phyloP scores from a whole-genome alignment of 768 basidiomycete species.

The Auricularia heimuer region DNA sequence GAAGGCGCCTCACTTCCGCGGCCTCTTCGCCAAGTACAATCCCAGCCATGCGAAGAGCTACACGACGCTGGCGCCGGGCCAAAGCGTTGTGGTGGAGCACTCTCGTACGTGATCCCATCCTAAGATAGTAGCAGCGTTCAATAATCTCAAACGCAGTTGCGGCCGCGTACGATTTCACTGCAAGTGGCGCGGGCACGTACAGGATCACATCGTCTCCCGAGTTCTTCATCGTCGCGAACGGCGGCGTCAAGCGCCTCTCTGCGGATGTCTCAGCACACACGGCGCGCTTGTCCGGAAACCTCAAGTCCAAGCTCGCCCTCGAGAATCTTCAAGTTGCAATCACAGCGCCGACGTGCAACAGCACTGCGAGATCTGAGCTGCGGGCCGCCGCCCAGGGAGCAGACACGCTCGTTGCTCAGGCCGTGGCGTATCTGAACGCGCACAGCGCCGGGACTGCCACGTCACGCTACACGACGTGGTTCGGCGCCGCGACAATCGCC shows the following conservation, averaged over 20 bases:
- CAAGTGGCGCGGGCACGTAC: slow-evolving; percentile 31
- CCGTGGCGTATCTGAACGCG: slow-evolving; percentile 26
- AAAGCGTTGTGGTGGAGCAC: slow-evolving; percentile 10
- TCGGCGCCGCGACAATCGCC: slow-evolving; percentile 26
- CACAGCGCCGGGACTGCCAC: slow-evolving; percentile 23
- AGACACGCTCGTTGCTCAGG: slow-evolving; percentile 7
- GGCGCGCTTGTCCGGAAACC: slow-evolving; percentile 10
- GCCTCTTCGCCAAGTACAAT: slow-evolving; percentile 31
- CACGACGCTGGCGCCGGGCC: slow-evolving; percentile 25
- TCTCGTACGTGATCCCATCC: slow-evolving; percentile 1
- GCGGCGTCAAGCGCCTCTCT: slow-evolving; percentile 20
- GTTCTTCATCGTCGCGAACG: slow-evolving; percentile 32
- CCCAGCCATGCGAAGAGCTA: slow-evolving; percentile 19
- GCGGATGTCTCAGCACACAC: slow-evolving; percentile 19
- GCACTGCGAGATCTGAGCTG: slow-evolving; percentile 26
- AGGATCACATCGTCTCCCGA: slow-evolving; percentile 30
- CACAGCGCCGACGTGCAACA: slow-evolving; percentile 30
- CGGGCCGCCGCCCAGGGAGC: slow-evolving; percentile 24
- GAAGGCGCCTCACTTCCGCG: slow-evolving; percentile 30
- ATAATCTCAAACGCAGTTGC: slow-evolving; percentile 23
- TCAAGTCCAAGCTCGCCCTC: background rate
- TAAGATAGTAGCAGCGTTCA: too few relatives aligned
- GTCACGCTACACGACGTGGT: slow-evolving; percentile 42
- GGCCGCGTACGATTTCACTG: slow-evolving; percentile 38
- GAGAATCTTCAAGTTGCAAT: slow-evolving; percentile 23